Evolutionary conservation across 148 eudicot genomes (phyloP).

Genomic region (Diospyros kaki): DNA sequence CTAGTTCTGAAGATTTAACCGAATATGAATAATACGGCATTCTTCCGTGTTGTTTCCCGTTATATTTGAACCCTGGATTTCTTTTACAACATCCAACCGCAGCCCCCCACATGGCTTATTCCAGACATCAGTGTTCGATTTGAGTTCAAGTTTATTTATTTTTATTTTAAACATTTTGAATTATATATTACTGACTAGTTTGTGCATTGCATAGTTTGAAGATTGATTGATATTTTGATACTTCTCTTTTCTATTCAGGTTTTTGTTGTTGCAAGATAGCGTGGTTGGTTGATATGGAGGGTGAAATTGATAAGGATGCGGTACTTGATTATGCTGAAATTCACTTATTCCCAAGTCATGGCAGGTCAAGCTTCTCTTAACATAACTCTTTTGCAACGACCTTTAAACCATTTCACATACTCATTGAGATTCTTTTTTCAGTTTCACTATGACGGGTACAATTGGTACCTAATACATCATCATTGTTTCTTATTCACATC

Average conservation of each 20-base stretch:
- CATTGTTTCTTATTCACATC: not conserved
- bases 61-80: no score
- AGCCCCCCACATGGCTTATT: no score
- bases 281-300: conserved; percentile 39
- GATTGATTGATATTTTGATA: not conserved
- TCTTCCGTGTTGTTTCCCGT: no score
- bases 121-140: not conserved
- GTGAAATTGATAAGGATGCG: conserved; percentile 44
- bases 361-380: conserved; percentile 42
- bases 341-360: conserved; percentile 49
- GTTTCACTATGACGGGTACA: not conserved
- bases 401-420: not conserved
- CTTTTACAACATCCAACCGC: no score
- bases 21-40: no score
- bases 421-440: not conserved
- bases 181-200: not conserved
- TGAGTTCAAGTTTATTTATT: not conserved
- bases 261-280: conserved; percentile 9
- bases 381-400: not conserved
- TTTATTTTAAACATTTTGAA: not conserved
- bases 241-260: conserved; percentile 18
- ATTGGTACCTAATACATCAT: not conserved
- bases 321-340: conserved; percentile 58
- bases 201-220: conserved; percentile 4
- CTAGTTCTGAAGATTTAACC: no score